Base-by-base conservation (phyloP, 169 alveolate genomes). In the Babesia ovata region DNA sequence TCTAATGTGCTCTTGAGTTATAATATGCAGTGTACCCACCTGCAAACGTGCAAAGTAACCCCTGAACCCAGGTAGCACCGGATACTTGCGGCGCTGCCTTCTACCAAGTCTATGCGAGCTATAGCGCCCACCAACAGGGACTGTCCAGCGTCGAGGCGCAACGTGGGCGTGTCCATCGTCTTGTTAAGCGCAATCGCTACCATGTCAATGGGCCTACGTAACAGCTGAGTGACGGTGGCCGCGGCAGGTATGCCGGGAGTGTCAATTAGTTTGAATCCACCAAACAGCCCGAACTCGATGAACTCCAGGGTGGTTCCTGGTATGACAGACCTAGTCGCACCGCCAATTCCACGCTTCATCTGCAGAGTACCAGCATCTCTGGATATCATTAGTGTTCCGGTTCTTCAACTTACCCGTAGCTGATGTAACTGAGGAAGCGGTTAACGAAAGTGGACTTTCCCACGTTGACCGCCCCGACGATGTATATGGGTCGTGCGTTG, bases 221-320 rank as follows among this genome's bases (percentile, higher is more conserved):
- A 79, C 22, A 84, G 49, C 42, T 86, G 65, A 24, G 88, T 50
- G 46, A 87, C 85, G 60, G 93, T 96, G 57, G 84, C 52, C 42
- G 67, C 54, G 0, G 91, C 79, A 9, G 96, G 96, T 0, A 93
- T 88, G 21, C 96, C 96, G 6, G 95, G 92, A 0, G 96, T 93
- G 70, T 93, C 96, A 22, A 93, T 76, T 12, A 92, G 84, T 48
- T 91, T 91, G 71, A 91, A 85, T 36, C 93, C 93, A 46, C 84
- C 85, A n/a, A 91, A 92, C 50, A 93, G 87, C 17, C 94, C 92
- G 54, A 93, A 92, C 11, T 92, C 91, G 26, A 92, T 63, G 65
- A 88, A 87, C 72, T 90, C 89, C 83, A 93, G 74, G 11, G 96
- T 93, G 24, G 96, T 93, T 50, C 95, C 95, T 0, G 96, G 96